Percentiles rank a stretch among this genome's conserved stretches.
phyloP scores from a whole-genome alignment of 495 filamentous ascomycete genomes.

The Trypethelium eluteriae region DNA sequence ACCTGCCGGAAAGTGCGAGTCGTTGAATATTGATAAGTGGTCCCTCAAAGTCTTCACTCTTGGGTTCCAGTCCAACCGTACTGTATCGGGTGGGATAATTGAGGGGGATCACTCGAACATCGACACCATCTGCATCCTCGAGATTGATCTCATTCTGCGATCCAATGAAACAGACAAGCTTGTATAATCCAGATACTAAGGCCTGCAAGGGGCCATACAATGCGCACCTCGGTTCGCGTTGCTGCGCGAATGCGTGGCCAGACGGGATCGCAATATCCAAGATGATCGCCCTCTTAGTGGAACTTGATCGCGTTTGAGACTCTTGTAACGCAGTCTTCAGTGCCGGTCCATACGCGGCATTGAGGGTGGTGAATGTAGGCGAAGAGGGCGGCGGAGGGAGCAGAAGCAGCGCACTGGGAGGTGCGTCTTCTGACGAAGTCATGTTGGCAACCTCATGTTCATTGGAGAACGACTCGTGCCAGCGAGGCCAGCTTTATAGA shows the following conservation, averaged over 20 bases:
- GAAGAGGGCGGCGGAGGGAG: conserved; percentile 50
- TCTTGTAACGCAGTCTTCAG: conserved; percentile 43
- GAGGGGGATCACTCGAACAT: conserved; percentile 67
- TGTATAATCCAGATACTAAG: conserved; percentile 70
- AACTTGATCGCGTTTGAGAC: conserved; percentile 26
- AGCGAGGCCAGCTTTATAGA: conserved; percentile 2
- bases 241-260: conserved; percentile 43
- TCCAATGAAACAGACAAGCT: conserved; percentile 60
- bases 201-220: conserved; percentile 57
- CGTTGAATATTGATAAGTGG: conserved; percentile 58
- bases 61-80: conserved; percentile 32
- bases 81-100: conserved; percentile 43
- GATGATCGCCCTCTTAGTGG: conserved; percentile 20
- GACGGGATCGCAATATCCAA: conserved; percentile 50
- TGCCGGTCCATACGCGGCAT: conserved; percentile 51
- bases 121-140: conserved; percentile 62
- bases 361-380: conserved; percentile 39
- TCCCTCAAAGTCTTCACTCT: conserved; percentile 33
- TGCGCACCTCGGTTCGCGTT: conserved; percentile 43
- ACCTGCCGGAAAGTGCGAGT: conserved; percentile 54
- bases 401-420: conserved; percentile 41
- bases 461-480: background rate
- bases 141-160: conserved; percentile 54
- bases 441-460: background rate
- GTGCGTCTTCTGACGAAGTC: conserved; percentile 7